These are phyloP conservation scores for Metschnikowia similis DNA, from an alignment of 805 yeast genomes.

Conservation along the genomic window DNA sequence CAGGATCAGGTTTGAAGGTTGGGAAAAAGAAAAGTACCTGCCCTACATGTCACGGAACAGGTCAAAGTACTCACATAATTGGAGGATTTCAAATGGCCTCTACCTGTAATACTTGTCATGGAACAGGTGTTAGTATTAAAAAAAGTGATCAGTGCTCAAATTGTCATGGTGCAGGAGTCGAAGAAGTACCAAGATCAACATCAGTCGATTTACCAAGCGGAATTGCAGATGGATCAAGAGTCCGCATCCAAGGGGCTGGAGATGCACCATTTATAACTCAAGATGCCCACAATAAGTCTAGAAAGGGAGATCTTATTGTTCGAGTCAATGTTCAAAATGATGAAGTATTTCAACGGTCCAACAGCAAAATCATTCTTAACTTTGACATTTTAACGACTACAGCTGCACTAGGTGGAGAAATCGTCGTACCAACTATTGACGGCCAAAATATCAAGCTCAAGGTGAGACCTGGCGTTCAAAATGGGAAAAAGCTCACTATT, in stretches of 20 bases:
- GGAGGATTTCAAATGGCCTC: constrained; percentile 98
- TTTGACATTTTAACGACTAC: constrained; percentile 86
- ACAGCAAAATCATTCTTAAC: constrained; percentile 60
- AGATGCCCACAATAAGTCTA: constrained; percentile 61
- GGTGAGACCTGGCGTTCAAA: constrained; percentile 81
- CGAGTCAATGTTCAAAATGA: constrained; percentile 77
- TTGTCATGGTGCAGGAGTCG: constrained; percentile 91
- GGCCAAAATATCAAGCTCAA: constrained; percentile 73
- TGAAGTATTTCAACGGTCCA: constrained; percentile 60
- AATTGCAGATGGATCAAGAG: constrained; percentile 76
- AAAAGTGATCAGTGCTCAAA: constrained; percentile 64
- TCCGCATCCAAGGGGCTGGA: constrained; percentile 85
- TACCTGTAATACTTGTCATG: constrained; percentile 83
- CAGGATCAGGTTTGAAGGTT: constrained; percentile 78
- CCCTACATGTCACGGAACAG: constrained; percentile 87
- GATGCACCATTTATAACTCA: constrained; percentile 77
- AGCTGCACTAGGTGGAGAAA: constrained; percentile 91
- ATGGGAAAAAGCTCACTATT: constrained; percentile 66
- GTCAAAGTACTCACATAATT: constrained; percentile 77
- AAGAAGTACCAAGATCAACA: constrained; percentile 61
- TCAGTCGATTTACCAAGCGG: constrained; percentile 87
- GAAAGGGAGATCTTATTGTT: constrained; percentile 85
- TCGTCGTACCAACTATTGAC: constrained; percentile 86
- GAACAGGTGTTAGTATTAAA: constrained; percentile 77
- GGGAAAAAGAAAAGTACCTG: constrained; percentile 78